These are phyloP conservation scores for Pestalotiopsis sp. DNA, from an alignment of 2,329 filamentous ascomycete species.

Conservation along the genomic window DNA sequence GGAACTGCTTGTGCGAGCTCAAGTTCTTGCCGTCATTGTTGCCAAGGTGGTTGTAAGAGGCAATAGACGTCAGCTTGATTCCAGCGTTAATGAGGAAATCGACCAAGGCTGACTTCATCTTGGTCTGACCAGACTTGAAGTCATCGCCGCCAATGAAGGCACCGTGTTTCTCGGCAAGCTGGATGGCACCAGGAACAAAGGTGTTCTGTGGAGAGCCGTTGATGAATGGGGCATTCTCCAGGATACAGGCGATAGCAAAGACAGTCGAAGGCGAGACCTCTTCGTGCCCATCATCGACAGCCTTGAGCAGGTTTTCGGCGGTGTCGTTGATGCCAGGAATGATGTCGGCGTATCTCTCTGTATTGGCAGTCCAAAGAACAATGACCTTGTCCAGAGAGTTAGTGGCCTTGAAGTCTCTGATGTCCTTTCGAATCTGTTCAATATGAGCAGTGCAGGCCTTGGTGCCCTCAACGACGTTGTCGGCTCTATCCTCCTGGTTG, in stretches of 20 bases:
- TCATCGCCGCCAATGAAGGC: constrained; percentile 97
- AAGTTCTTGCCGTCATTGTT: constrained; percentile 99
- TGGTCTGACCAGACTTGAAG: constrained; percentile 99
- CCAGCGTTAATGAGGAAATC: constrained; percentile 98
- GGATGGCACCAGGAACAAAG: constrained; percentile 89
- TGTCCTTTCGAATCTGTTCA: constrained; percentile 90
- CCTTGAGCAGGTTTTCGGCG: constrained; percentile 86
- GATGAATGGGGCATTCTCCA: constrained; percentile 92
- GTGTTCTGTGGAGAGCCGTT: constrained; percentile 99
- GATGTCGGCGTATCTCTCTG: constrained; percentile 92
- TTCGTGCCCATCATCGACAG: constrained; percentile 84
- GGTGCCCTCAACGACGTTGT: constrained; percentile 82
- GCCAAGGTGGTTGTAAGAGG: constrained; percentile 98
- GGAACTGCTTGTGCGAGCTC: constrained; percentile 97
- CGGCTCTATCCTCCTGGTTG: constrained; percentile 95
- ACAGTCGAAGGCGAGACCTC: constrained; percentile 96
- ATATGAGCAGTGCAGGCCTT: constrained; percentile 89
- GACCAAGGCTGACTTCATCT: constrained; percentile 99
- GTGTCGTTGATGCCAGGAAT: constrained; percentile 92
- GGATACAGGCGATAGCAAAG: constrained; percentile 92
- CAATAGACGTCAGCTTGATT: constrained; percentile 98
- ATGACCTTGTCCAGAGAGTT: constrained; percentile 93
- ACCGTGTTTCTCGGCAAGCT: constrained; percentile 83
- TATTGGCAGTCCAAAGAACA: constrained; percentile 98
- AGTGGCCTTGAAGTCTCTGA: constrained; percentile 86